phyloP scores from a whole-genome alignment of 2,329 filamentous ascomycete species.

The Exserohilum rostratum region DNA sequence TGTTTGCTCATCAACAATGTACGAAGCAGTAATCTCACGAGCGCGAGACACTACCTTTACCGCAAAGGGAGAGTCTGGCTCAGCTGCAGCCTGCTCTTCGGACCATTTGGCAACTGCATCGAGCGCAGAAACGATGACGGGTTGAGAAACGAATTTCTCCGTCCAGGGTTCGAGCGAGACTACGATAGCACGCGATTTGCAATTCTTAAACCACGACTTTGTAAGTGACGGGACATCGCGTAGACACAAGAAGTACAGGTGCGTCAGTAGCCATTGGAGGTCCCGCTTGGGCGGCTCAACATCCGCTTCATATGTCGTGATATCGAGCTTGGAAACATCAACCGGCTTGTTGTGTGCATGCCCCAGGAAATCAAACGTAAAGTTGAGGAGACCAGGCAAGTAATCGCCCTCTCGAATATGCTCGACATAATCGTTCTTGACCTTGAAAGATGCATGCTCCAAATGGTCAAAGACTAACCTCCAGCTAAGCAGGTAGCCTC shows the following conservation, averaged over 20 bases:
- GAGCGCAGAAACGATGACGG: conserved; percentile 69
- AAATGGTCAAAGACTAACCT: conserved; percentile 88
- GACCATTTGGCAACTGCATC: conserved; percentile 73
- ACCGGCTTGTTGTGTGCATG: conserved; percentile 75
- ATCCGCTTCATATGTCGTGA: conserved; percentile 65
- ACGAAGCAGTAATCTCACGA: conserved; percentile 80
- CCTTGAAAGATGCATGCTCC: conserved; percentile 75
- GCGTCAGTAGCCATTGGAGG: conserved; percentile 81
- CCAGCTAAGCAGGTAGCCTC: conserved; percentile 88
- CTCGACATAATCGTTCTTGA: conserved; percentile 80
- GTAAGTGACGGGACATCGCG: conserved; percentile 79
- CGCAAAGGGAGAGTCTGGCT: conserved; percentile 57
- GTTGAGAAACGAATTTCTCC: conserved; percentile 75
- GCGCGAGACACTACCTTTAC: conserved; percentile 75
- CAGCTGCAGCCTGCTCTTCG: conserved; percentile 46
- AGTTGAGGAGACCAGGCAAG: conserved; percentile 72
- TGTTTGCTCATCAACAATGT: conserved; percentile 84
- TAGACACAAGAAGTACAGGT: conserved; percentile 83
- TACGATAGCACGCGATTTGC: conserved; percentile 78
- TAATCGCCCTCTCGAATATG: conserved; percentile 77
- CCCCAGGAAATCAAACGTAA: conserved; percentile 84
- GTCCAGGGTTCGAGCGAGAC: conserved; percentile 85
- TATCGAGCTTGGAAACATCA: conserved; percentile 72
- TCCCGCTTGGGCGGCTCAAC: conserved; percentile 71
- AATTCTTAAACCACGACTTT: conserved; percentile 83